Percentiles rank a stretch among this genome's conserved stretches.
phyloP scores from a whole-genome alignment of 441 rosid genomes.

The Lepidium campestre region DNA sequence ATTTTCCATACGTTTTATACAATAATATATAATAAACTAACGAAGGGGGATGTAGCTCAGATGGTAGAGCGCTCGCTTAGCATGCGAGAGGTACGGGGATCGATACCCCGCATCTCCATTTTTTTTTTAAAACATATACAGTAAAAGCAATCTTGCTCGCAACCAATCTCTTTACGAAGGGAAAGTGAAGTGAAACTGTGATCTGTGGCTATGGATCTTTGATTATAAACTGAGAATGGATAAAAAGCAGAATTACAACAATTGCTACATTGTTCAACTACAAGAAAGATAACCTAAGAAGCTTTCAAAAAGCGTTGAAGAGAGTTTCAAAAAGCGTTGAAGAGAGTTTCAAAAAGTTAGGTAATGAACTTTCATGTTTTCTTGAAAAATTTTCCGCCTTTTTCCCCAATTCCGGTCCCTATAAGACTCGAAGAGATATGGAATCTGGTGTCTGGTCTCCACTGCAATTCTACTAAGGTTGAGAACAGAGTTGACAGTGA shows the following conservation, averaged over 20 bases:
- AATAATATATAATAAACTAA: no score
- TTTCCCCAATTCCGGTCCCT: constrained; percentile 50
- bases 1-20: no score
- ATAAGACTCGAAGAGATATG: constrained; percentile 43
- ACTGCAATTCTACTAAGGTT: constrained; percentile 49
- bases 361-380: constrained; percentile 30
- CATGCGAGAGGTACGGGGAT: constrained; percentile 95
- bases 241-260: constrained; percentile 14
- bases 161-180: background rate
- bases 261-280: constrained; percentile 14
- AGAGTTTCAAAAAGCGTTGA: no score
- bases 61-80: constrained; percentile 99
- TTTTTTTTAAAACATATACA: no score
- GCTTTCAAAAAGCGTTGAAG: background rate
- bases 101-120: constrained; percentile 67
- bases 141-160: no score
- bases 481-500: constrained; percentile 50
- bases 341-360: background rate
- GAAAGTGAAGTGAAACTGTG: background rate
- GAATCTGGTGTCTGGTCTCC: constrained; percentile 65
- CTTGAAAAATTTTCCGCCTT: constrained; percentile 57
- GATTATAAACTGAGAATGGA: constrained; percentile 6
- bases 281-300: background rate
- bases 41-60: constrained; percentile 14
- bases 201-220: background rate